Percentiles rank a stretch among this genome's conserved stretches.
phyloP scores from a whole-genome alignment of 495 filamentous ascomycete genomes.

The Copromyces sp. region DNA sequence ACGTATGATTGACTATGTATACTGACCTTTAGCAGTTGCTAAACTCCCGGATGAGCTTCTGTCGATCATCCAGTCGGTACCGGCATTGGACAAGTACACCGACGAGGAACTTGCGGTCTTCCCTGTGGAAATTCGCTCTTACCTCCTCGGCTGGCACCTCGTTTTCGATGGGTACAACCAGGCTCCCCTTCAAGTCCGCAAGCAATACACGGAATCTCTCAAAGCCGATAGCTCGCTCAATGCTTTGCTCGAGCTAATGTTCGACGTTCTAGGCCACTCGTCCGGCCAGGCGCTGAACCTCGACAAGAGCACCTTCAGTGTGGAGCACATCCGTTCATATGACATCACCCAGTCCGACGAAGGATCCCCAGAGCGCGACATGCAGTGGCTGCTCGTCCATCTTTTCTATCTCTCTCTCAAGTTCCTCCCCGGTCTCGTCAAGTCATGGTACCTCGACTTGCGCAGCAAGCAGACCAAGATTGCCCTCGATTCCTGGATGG shows the following conservation, averaged over 20 bases:
- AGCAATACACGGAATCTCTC: constrained; percentile 64
- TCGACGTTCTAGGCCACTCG: constrained; percentile 70
- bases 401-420: constrained; percentile 74
- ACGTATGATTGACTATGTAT: not conserved
- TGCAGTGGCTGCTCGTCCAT: constrained; percentile 74
- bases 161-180: constrained; percentile 79
- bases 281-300: constrained; percentile 54
- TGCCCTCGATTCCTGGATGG: constrained; percentile 69
- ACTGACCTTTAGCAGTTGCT: constrained; percentile 30
- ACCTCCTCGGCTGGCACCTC: constrained; percentile 85
- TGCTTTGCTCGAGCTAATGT: constrained; percentile 65
- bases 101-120: constrained; percentile 41
- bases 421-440: constrained; percentile 65
- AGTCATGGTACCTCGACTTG: constrained; percentile 75
- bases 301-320: constrained; percentile 33
- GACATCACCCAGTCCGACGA: constrained; percentile 42
- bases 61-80: constrained; percentile 50
- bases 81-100: constrained; percentile 33
- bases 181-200: constrained; percentile 68
- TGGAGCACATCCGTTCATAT: constrained; percentile 60
- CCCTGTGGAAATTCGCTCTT: constrained; percentile 51
- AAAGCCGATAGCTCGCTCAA: constrained; percentile 60
- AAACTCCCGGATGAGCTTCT: constrained; percentile 59
- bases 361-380: constrained; percentile 53
- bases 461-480: constrained; percentile 65